A percentile compares a stretch with the other conserved stretches of the same genome.
Conservation (phyloP, 192 early-diverging fungal genomes). For the Mycoemilia scoparia region DNA sequence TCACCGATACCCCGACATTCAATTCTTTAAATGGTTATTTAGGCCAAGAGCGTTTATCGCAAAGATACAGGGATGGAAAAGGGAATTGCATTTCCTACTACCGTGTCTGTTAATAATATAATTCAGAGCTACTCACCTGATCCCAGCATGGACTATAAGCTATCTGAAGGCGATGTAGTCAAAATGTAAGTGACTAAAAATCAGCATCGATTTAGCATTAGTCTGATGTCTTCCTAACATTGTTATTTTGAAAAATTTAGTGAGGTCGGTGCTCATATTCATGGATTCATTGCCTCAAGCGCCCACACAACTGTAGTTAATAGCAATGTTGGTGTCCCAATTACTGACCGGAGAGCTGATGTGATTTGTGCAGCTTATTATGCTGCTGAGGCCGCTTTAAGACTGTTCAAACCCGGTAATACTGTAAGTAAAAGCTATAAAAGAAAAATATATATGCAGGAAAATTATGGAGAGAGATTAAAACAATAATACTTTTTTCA, state of each 20-base stretch:
- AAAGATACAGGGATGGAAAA: conserved; percentile 37
- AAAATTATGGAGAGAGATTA: background rate
- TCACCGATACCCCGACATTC: too few relatives aligned
- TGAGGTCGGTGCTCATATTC: conserved; percentile 78
- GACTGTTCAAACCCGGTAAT: conserved; percentile 61
- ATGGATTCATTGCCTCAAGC: conserved; percentile 72
- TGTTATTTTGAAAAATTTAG: conserved; percentile 18
- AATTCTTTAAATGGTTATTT: too few relatives aligned
- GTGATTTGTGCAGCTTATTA: conserved; percentile 66
- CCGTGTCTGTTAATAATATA: conserved; percentile 57
- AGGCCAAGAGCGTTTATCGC: conserved; percentile 41
- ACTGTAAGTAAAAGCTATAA: conserved; percentile 18
- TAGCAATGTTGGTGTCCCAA: conserved; percentile 33
- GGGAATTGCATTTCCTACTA: conserved; percentile 72
- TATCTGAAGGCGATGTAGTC: conserved; percentile 66
- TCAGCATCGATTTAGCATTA: background rate
- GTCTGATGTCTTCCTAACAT: background rate
- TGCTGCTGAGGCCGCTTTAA: conserved; percentile 61
- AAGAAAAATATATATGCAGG: background rate
- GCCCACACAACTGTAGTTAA: conserved; percentile 68
- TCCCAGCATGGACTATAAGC: conserved; percentile 36
- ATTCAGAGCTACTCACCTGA: conserved; percentile 64
- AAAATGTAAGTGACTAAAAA: conserved; percentile 42
- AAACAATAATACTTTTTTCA: background rate
- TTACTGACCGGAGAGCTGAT: conserved; percentile 54